phyloP scores from a whole-genome alignment of 306 rosid species.

The Begonia loranthoides region DNA sequence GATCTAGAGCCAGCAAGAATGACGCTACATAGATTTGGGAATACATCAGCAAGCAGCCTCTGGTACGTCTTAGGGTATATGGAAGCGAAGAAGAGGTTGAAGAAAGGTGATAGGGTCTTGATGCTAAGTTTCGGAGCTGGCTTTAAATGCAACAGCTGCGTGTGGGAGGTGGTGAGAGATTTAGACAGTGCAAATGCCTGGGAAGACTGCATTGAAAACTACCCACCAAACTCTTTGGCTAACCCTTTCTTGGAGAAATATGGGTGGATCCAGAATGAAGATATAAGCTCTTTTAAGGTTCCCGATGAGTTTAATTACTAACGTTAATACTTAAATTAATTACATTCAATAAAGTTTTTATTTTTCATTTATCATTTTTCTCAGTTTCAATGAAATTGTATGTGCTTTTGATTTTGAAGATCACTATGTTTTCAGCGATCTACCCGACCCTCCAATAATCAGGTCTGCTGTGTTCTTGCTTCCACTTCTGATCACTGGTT shows the following conservation, averaged over 20 bases:
- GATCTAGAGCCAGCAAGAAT: constrained; percentile 64
- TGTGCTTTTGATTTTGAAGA: too few species aligned
- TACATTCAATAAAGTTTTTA: too few species aligned
- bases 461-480: too few species aligned
- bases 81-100: constrained; percentile 71
- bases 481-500: too few species aligned
- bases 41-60: constrained; percentile 61
- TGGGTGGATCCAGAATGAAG: constrained; percentile 27
- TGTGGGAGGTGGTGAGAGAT: constrained; percentile 65
- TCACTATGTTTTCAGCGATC: too few species aligned
- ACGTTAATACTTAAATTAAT: too few species aligned
- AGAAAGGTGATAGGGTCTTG: constrained; percentile 43
- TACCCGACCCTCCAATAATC: too few species aligned
- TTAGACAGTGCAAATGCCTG: constrained; percentile 48
- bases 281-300: not conserved
- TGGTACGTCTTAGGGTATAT: constrained; percentile 79
- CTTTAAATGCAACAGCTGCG: constrained; percentile 64
- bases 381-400: too few species aligned
- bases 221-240: constrained; percentile 30
- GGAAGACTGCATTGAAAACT: constrained; percentile 36
- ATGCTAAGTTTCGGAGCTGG: constrained; percentile 86
- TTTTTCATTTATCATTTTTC: too few species aligned
- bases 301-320: not conserved
- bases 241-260: constrained; percentile 60
- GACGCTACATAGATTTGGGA: constrained; percentile 68